phyloP scores from a whole-genome alignment of 2,329 filamentous ascomycete species.

The Pyricularia sp. region DNA sequence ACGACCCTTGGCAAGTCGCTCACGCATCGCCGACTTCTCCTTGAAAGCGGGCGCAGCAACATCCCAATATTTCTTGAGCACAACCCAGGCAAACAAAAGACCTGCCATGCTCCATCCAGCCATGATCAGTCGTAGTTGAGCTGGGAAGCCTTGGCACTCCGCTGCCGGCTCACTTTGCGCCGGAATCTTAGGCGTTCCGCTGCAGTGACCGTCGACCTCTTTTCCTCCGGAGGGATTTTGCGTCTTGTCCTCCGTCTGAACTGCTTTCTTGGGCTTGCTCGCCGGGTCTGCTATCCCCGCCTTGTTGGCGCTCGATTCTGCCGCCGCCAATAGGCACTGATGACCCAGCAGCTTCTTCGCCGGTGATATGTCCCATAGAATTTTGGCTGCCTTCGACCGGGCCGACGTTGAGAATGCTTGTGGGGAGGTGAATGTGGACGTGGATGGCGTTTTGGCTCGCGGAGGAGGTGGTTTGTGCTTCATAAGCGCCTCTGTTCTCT shows the following conservation, averaged over 20 bases:
- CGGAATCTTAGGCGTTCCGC: not conserved
- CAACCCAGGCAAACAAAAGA: not conserved
- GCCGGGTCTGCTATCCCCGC: not conserved
- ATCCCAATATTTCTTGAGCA: constrained; percentile 18
- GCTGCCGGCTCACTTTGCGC: not conserved
- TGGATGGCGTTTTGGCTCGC: constrained; percentile 12
- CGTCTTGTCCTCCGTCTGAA: not conserved
- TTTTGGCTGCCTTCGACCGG: not conserved
- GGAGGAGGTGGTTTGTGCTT: constrained; percentile 3
- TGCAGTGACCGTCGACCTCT: not conserved
- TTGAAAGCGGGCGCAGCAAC: constrained; percentile 26
- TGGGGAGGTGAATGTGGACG: constrained; percentile 18
- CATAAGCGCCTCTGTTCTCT: constrained; percentile 6
- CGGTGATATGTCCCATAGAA: not conserved
- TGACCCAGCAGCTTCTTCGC: not conserved
- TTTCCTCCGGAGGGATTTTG: not conserved
- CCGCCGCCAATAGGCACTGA: not conserved
- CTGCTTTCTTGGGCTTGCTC: not conserved
- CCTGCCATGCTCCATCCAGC: constrained; percentile 2
- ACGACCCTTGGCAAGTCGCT: constrained; percentile 11
- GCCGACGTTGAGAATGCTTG: not conserved
- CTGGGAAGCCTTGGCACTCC: not conserved
- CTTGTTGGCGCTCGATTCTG: not conserved
- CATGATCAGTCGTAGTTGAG: not conserved
- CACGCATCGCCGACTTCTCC: constrained; percentile 21